Evolutionary conservation across 257 asterid genomes (phyloP), one percentile per base, ranked within the genome.

Genomic region (Fraxinus excelsior): DNA sequence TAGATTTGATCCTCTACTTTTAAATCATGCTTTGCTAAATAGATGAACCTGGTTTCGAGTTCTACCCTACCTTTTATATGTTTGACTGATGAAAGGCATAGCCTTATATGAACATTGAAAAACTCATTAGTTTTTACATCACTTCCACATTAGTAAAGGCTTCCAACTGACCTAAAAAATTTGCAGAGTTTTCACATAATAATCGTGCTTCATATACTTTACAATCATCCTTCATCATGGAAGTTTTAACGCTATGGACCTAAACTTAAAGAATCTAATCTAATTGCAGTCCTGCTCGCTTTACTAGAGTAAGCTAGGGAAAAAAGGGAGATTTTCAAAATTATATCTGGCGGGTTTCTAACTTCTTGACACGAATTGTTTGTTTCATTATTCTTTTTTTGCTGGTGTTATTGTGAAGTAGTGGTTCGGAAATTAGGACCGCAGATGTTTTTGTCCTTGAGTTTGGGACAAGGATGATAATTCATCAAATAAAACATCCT

Each of bases 181-280:
- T 58, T 46, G 56, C n/a, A 9, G 13, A 58, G 29, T 58, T 25
- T 58, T 58, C 66, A 58, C 28, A 58, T 21, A n/a, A n/a, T 6
- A 21, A 19, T 58, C 42, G 19, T 75, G 70, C 37, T 31, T 44
- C 71, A 58, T 75, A 25, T 42, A 16, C 71, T 62, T 64, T 65
- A 35, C 66, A 58, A 72, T 71, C 26, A 46, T 38, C 68, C 67
- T 66, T 65, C 51, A 62, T 51, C 28, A 32, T 7, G 67, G 23
- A 71, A 53, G 51, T 65, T 13, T 70, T 28, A 37, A n/a, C 53
- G 66, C 37, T 11, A 7, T 53, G 31, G 49, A 71, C 7, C 56
- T 64, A 16, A 34, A 25, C 23, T 8, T 53, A 62, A 31, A 40
- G 25, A 31, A 23, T 42, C 23, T 49, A 60, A 70, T 65, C 25